Base-by-base conservation (phyloP, 2,329 filamentous ascomycete genomes). In the Tolypocladium tundrense region DNA sequence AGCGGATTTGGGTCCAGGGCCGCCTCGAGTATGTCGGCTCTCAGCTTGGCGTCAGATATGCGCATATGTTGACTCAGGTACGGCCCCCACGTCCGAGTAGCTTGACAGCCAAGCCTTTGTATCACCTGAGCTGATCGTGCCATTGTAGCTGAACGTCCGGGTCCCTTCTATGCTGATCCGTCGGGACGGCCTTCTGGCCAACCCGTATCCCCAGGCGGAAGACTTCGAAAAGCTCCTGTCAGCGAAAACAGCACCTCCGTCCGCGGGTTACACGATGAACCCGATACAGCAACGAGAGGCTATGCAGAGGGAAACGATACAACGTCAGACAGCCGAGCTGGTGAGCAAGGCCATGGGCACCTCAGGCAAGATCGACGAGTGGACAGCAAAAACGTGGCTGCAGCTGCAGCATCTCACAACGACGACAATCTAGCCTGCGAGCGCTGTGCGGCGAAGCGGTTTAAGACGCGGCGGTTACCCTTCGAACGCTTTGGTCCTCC, bases 151-250 rank as follows among this genome's bases (percentile, higher is more conserved):
- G 56, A 76, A 82, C 65, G 69, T 85, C 56, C 80, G 83, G 31
- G 74, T 85, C 21, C 83, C 84, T 2, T 85, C 81, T 0, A 85
- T 86, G 83, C 74, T 85, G 60, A 84, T 86, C 66, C 77, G 75
- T 35, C 72, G 77, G 41, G 81, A 84, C 63, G 74, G 74, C 5
- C 67, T 82, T 11, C 73, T 81, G 71, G 73, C 75, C 2, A 72
- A 70, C 53, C 74, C 76, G 3, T 76, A 75, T 57, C 71, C 73
- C 7, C 67, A 71, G 54, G 70, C 71, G 8, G 69, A 75, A 55
- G 73, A 78, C 63, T 76, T 79, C 59, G 72, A 77, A 62, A 77
- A 75, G 67, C 64, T 78, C 37, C 66, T 78, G n/a, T 75, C 76
- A 4, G 70, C 73, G 21, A 72, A 71, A 54, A 59, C 64, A 16